Percentiles rank a stretch among this genome's conserved stretches.
Evolutionary conservation across 148 eudicot genomes (phyloP).

Genomic region (Rhododendron vialii): DNA sequence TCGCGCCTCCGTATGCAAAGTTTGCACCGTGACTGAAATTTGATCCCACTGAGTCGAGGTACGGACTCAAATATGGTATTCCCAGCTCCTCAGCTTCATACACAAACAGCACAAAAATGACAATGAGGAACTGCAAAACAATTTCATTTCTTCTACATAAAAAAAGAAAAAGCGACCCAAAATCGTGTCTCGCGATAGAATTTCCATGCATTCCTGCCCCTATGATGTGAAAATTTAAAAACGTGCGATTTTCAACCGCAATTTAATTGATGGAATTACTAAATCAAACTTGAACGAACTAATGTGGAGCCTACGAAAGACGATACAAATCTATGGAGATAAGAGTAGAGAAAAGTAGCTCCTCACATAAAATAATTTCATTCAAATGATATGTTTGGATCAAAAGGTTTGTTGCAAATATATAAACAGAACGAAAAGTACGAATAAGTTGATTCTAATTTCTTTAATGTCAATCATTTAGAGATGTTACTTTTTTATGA

Average conservation of each 20-base stretch:
- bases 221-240: too few species aligned
- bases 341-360: too few species aligned
- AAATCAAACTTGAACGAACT: too few species aligned
- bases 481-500: too few species aligned
- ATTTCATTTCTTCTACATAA: background rate
- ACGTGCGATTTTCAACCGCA: too few species aligned
- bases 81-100: conserved; percentile 18
- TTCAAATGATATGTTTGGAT: background rate
- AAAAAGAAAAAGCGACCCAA: background rate
- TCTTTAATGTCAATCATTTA: too few species aligned
- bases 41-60: background rate
- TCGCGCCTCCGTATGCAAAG: background rate
- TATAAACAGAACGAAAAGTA: background rate
- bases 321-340: too few species aligned
- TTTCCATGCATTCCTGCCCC: background rate
- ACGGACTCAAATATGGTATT: background rate
- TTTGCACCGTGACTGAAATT: background rate
- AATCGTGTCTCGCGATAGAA: background rate
- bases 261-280: too few species aligned
- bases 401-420: too few species aligned
- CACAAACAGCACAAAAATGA: background rate
- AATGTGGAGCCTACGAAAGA: too few species aligned
- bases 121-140: background rate
- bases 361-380: too few species aligned
- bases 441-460: too few species aligned